Evolutionary conservation across 2,329 filamentous ascomycete genomes (phyloP), one percentile per base, ranked within the genome.

Genomic region (Cordyceps javanica): DNA sequence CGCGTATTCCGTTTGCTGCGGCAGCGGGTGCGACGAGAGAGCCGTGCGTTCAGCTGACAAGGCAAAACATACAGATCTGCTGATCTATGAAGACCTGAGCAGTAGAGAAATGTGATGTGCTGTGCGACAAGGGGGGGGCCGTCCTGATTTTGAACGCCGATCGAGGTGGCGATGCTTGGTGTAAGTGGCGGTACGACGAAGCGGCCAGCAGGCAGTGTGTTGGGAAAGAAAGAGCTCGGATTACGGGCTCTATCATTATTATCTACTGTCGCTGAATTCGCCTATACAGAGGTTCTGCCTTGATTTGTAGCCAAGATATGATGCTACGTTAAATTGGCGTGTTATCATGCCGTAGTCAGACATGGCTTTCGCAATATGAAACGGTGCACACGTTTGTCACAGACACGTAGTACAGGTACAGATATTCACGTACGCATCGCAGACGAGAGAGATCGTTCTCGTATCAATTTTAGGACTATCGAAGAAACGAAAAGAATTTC

Each of bases 311-410:
- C 5, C 30, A 10, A 3, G 7, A 38, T 38, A 5, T 23, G 16
- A 11, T n/a, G 16, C 19, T 10, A 41, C 3, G 10, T 19, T 19
- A 41, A 41, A 9, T 8, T 10, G 11, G 19, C 19, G 16, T 21
- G 32, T 50, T 13, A n/a, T 30, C 21, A 28, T 21, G 14, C 23
- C 19, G 11, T 3, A 3, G 52, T 55, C 52, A 38, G 30, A 55
- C 52, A 23, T 55, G 21, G 26, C 21, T 28, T 14, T 55, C 30
- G 52, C 52, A 16, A 38, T 28, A 55, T 55, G 52, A 55, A 55
- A 55, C 52, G 9, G 32, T 9, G 28, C 26, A 46, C 41, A 55
- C 38, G 30, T 55, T 55, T 55, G 52, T 38, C 8, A 25, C 16
- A 46, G 36, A 46, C 19, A 11, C 5, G 38, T 34, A 55, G 41